A percentile compares a stretch with the other conserved stretches of the same genome.
Conservation (phyloP, 768 basidiomycete genomes). For the Lactarius trivialis region DNA sequence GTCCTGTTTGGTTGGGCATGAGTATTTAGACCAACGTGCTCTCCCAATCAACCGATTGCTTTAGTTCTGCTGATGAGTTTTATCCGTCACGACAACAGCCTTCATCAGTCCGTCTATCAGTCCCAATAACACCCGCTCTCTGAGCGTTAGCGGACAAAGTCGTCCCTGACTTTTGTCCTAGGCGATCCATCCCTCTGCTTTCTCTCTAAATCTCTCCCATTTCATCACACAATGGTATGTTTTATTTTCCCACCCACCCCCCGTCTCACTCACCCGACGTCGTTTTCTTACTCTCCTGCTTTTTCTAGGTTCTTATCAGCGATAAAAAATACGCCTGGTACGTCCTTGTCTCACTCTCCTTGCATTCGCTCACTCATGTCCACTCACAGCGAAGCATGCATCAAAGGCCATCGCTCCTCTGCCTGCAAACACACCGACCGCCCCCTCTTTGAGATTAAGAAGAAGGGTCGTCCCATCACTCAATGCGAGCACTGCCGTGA, state of each 20-base stretch:
- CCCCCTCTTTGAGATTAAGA: constrained; percentile 89
- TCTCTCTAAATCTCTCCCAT: background rate
- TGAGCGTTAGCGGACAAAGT: constrained; percentile 24
- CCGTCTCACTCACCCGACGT: background rate
- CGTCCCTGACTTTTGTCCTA: constrained; percentile 21
- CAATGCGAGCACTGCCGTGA: constrained; percentile 85
- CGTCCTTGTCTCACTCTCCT: constrained; percentile 18
- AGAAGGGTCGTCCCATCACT: constrained; percentile 87
- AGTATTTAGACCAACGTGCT: constrained; percentile 22
- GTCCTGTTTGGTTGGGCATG: constrained; percentile 11
- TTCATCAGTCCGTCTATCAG: constrained; percentile 19
- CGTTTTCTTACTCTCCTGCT: background rate
- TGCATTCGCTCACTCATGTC: constrained; percentile 14
- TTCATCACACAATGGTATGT: constrained; percentile 15
- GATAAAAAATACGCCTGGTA: constrained; percentile 73
- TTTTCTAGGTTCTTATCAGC: constrained; percentile 59
- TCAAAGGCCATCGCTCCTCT: constrained; percentile 91
- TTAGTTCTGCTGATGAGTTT: constrained; percentile 22
- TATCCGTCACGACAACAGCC: constrained; percentile 16
- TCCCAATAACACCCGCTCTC: constrained; percentile 25
- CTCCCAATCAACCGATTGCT: constrained; percentile 2
- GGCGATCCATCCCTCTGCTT: constrained; percentile 11
- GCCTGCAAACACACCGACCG: constrained; percentile 81
- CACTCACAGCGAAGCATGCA: constrained; percentile 71
- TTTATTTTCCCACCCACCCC: background rate